Base-by-base conservation (phyloP, 331 rosid species). In the Cydonia oblonga region DNA sequence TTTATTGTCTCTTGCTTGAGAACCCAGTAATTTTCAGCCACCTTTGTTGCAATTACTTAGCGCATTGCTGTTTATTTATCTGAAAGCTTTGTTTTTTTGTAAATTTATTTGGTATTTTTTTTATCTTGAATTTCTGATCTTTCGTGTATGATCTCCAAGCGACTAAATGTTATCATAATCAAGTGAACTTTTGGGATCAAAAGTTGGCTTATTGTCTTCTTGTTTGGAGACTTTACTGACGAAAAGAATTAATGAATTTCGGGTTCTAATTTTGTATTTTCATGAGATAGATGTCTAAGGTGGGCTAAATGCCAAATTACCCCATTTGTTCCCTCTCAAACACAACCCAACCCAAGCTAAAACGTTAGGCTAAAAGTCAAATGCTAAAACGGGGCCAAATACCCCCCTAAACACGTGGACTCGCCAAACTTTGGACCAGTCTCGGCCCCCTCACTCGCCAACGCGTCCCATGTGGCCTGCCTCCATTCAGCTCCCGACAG, bases 11-110 rank as follows among this genome's bases (percentile, higher is more conserved):
- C 22, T 59, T 35, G 63, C 42, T 68, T 16, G 53, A 16, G 23
- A 26, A 28, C 68, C 73, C 73, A 40, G 16, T 25, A 16, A 26
- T 61, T 70, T 33, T 64, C 33, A 9, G 49, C 23, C 63, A 19
- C 46, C 28, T 63, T 77, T 56, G 18, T 12, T 71, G 13, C 59
- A 23, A 54, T 77, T 65, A 16, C 63, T 54, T 56, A 13, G 25
- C 24, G 18, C 81, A 65, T 78, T 78, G 64, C 75, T 65, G 30
- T 13, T 46, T 16, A 29, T 15, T 57, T 59, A 18, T 54, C 53
- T 60, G 29, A 26, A 71, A 72, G 68, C 18, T 26, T 40, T 13
- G 4, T 24, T 25, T 64, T 30, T 30, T 5, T 5, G 33, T 30
- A 32, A 16, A 49, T 64, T 18, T 38, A 33, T 38, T 16, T 11